Evolutionary conservation across 2,329 filamentous ascomycete species (phyloP), one percentile per base, ranked within the genome.

Genomic region (Colletotrichum sp.): DNA sequence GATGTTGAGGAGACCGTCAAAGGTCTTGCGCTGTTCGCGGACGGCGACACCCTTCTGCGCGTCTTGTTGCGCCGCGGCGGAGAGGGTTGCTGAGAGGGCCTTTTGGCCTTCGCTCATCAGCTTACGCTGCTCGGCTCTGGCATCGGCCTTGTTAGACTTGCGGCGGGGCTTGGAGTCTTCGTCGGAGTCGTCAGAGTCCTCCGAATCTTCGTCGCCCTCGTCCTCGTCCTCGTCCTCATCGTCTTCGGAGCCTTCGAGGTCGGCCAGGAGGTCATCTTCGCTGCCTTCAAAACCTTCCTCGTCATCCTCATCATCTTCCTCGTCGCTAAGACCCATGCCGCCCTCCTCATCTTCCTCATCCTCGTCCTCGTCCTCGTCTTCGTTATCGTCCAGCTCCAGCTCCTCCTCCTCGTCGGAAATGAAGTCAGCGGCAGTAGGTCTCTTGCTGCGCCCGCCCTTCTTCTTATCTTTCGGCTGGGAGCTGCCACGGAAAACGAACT

Each of bases 1-100:
- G 16, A 95, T 90, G 84, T 98, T 98, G 36, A 99, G 89, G 1
- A 98, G 90, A 1, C 94, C 91, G 78, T 98, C 96, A 80, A 98
- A 99, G 1, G 93, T 91, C 75, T 93, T 93, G 66, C 95, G 92
- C 84, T 99, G 97, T 71, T 92, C 88, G 78, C 95, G 96, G 47
- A 99, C 94, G 0, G 96, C 96, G 69, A 90, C 85, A 15, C 97
- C 97, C 83, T 98, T 98, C 55, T 93, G 91, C 6, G 93, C 91
- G 81, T 98, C 97, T 67, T 91, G 91, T 79, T 93, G 92, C 66
- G 92, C 92, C 2, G 93, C 92, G 79, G 93, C 87, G 3, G 87
- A 85, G 57, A 90, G 82, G 11, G 90, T 91, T 21, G 90, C 89
- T 8, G 92, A 87, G 47, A 95, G 89, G 5, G 86, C 89, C 79